Conservation (phyloP, 2,329 filamentous ascomycete species). For the Alternaria sp. region DNA sequence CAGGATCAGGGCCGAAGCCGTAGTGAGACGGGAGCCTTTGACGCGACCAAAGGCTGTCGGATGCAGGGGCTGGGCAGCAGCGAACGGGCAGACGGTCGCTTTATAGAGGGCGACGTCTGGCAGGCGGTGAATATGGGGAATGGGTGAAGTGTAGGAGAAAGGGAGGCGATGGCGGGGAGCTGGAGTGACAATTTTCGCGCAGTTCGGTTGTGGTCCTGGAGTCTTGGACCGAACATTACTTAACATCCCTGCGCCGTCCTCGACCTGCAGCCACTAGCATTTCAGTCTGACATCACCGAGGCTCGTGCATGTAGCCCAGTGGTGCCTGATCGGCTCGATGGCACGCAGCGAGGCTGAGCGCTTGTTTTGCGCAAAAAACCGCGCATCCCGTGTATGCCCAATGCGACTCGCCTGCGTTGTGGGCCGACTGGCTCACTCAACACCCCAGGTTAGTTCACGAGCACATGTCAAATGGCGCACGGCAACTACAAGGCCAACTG, state of each 20-base stretch:
- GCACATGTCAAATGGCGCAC: background rate
- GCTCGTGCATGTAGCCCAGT: conserved; percentile 5
- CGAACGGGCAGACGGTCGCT: conserved; percentile 20
- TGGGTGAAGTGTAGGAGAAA: conserved; percentile 16
- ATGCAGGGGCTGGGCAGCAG: conserved; percentile 12
- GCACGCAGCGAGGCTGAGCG: conserved; percentile 16
- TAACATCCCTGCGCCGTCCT: conserved; percentile 20
- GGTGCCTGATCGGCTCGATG: conserved; percentile 18
- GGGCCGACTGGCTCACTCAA: background rate
- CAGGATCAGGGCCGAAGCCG: conserved; percentile 55
- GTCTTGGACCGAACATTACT: conserved; percentile 18
- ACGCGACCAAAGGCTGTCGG: conserved; percentile 51
- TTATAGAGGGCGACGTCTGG: conserved; percentile 17
- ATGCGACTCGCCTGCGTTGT: background rate
- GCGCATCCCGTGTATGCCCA: conserved; percentile 11
- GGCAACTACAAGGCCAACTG: background rate
- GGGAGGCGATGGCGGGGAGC: conserved; percentile 25
- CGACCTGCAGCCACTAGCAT: conserved; percentile 18
- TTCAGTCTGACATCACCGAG: conserved; percentile 15
- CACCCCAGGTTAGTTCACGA: background rate
- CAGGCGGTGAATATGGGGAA: conserved; percentile 16
- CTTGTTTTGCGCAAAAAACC: conserved; percentile 11
- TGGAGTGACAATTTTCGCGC: conserved; percentile 35
- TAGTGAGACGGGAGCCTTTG: conserved; percentile 55
- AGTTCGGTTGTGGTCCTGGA: conserved; percentile 24